Conservation (phyloP, 1,139 yeast genomes). For the Nakaseomyces uthaithaninus region DNA sequence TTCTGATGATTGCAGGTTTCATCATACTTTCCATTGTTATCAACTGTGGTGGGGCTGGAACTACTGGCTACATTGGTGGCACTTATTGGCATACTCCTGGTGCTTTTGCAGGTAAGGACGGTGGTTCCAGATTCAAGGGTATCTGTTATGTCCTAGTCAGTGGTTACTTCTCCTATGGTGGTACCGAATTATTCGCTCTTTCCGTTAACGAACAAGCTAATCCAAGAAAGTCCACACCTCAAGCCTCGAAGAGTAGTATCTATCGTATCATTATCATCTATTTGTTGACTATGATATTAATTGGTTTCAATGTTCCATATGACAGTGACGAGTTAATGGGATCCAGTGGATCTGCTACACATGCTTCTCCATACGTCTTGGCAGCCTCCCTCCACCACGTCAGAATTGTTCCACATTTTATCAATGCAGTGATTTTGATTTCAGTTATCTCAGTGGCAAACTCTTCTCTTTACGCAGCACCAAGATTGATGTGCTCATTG, state of each 20-base stretch:
- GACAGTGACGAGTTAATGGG: conserved; percentile 41
- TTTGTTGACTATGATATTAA: conserved; percentile 47
- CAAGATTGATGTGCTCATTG: conserved; percentile 53
- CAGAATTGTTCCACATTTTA: conserved; percentile 44
- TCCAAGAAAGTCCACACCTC: conserved; percentile 65
- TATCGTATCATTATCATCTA: conserved; percentile 61
- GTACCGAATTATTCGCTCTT: conserved; percentile 71
- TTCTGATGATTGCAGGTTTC: conserved; percentile 53
- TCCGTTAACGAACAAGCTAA: conserved; percentile 80
- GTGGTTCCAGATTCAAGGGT: conserved; percentile 48
- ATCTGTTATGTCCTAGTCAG: conserved; percentile 69
- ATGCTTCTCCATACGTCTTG: conserved; percentile 63
- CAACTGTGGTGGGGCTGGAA: conserved; percentile 58
- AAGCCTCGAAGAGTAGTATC: conserved; percentile 54
- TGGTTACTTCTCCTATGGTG: conserved; percentile 80
- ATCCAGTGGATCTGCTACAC: conserved; percentile 34
- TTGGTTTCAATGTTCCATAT: conserved; percentile 61
- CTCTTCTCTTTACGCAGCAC: conserved; percentile 49
- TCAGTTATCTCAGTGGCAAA: conserved; percentile 44
- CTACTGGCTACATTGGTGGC: conserved; percentile 51
- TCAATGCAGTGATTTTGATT: conserved; percentile 43
- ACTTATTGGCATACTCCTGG: conserved; percentile 54
- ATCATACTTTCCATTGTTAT: conserved; percentile 50
- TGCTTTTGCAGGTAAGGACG: conserved; percentile 33
- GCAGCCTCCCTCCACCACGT: conserved; percentile 60